phyloP scores from a whole-genome alignment of 192 early-diverging fungal species.

The Paraglomus occultum region DNA sequence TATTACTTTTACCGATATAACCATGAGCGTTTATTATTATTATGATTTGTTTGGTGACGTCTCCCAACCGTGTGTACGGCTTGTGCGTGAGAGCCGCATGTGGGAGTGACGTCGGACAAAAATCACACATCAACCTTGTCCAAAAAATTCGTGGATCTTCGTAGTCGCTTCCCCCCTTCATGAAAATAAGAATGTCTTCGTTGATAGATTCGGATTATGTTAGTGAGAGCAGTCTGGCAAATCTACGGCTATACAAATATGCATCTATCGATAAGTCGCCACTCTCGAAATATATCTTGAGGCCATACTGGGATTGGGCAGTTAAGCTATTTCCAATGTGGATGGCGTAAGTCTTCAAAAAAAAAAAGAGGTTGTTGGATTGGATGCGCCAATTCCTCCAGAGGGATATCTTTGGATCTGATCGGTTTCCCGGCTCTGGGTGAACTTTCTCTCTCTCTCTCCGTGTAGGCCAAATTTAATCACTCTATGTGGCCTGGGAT shows the following conservation, averaged over 20 bases:
- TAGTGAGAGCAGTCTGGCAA: constrained; percentile 62
- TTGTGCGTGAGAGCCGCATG: too few species aligned
- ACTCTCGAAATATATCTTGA: constrained; percentile 75
- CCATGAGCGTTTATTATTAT: too few species aligned
- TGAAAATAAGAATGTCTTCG: neutral
- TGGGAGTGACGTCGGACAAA: too few species aligned
- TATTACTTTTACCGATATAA: too few species aligned
- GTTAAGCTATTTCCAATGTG: constrained; percentile 86
- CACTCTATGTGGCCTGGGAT: constrained; percentile 75
- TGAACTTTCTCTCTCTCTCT: neutral
- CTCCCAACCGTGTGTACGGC: too few species aligned
- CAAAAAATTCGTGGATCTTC: too few species aligned
- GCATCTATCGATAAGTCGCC: constrained; percentile 79
- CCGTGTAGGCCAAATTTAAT: constrained; percentile 74
- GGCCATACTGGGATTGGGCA: constrained; percentile 89
- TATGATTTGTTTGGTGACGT: too few species aligned
- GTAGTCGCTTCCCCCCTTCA: too few species aligned
- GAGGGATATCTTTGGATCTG: too few species aligned
- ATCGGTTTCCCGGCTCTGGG: too few species aligned
- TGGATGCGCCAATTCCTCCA: too few species aligned
- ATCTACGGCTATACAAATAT: constrained; percentile 80
- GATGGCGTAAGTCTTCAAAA: constrained; percentile 78
- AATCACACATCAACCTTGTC: too few species aligned
- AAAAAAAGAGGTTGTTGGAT: neutral
- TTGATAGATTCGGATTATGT: constrained; percentile 54